phyloP scores from a whole-genome alignment of 345 rosid genomes.

The Euphorbia lathyris region DNA sequence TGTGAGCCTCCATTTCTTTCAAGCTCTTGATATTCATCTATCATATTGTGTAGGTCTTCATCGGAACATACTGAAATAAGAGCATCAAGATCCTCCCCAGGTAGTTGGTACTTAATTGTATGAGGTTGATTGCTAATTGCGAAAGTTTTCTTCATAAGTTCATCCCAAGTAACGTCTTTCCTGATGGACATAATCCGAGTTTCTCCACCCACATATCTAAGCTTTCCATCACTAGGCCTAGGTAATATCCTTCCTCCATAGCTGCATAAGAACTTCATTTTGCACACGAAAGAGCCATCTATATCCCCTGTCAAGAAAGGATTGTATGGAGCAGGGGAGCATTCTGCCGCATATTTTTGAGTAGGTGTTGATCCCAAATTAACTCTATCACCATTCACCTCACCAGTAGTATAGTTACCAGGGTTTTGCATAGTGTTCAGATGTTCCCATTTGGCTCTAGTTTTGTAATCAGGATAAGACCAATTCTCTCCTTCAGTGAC shows the following conservation, averaged over 20 bases:
- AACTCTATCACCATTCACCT: conserved; percentile 17
- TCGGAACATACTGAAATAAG: conserved; percentile 72
- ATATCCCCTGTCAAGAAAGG: conserved; percentile 27
- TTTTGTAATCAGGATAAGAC: conserved; percentile 21
- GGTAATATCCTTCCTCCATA: conserved; percentile 81
- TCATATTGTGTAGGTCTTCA: conserved; percentile 83
- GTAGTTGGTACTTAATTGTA: conserved; percentile 85
- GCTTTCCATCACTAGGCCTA: conserved; percentile 75
- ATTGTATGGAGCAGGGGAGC: conserved; percentile 42
- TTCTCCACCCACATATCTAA: conserved; percentile 90
- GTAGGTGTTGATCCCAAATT: conserved; percentile 13
- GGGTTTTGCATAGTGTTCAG: conserved; percentile 23
- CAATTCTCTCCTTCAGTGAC: conserved; percentile 27
- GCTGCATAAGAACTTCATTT: conserved; percentile 82
- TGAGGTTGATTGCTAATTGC: conserved; percentile 67
- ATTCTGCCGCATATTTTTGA: conserved; percentile 19
- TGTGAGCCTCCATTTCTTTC: conserved; percentile 63
- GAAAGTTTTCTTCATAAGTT: conserved; percentile 58
- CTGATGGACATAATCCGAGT: conserved; percentile 71
- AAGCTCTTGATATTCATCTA: conserved; percentile 71
- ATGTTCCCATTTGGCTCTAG: conserved; percentile 31
- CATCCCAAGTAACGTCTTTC: conserved; percentile 48
- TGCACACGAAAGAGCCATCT: conserved; percentile 29
- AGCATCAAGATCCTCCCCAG: conserved; percentile 92
- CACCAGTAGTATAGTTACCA: conserved; percentile 21